Evolutionary conservation across 129 eudicot species (phyloP), one percentile per base, ranked within the genome.

Genomic region (Pulicaria dysenterica): DNA sequence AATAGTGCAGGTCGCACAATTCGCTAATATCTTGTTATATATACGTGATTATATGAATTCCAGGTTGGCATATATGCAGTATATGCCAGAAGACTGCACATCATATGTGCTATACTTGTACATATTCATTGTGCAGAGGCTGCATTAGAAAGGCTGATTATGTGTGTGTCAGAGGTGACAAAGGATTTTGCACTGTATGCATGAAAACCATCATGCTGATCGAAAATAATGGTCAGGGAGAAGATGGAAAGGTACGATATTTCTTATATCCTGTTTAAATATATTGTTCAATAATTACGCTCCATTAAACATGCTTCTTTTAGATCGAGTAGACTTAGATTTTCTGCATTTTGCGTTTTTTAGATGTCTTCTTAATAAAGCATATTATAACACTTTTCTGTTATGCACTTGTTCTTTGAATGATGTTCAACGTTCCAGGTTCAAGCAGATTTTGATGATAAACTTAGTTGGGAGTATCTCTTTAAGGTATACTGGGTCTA

Each of bases 41-140:
- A 24, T 24, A 2, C 31, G 2, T 24, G 31, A 24, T 72, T 81
- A 51, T 68, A 16, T 83, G 45, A 11, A 75, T 76, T 83, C 66
- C 96, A 94, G 98, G 98, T 77, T 94, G 98, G 98, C 98, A 94
- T 85, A 84, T 94, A 82, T 94, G 98, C 63, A 94, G 91, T 77
- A 82, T 78, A 62, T 94, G 98, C 76, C 85, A 85, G 85, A 94
- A 86, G 84, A 64, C 88, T 49, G 78, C 98, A 36, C 87, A 85
- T 58, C 90, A 82, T 60, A 85, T 90, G 98, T 94, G 98, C 87
- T 94, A 90, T 60, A 90, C 98, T 38, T 94, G 98, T 68, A 84
- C 98, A 1, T 94, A 87, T 79, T 94, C 98, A 55, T 70, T 94
- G 80, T 94, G 98, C 84, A 94, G 83, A 77, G 89, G 85, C 60